Base-by-base conservation (phyloP, 2,329 filamentous ascomycete species). In the Remersonia thermophila region DNA sequence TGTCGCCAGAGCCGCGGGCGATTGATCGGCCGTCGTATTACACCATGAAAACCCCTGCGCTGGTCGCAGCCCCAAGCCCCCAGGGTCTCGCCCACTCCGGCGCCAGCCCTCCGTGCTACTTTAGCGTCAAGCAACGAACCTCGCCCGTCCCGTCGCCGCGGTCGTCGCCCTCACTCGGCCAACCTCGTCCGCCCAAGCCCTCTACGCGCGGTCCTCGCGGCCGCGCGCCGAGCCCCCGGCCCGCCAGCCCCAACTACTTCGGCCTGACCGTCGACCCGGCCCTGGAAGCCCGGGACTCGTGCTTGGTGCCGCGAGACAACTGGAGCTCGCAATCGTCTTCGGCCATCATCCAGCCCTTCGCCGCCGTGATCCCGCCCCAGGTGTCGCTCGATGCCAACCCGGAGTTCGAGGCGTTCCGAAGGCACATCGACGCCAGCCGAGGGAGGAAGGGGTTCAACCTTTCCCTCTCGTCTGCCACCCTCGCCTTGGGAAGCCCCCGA, bases 191-290 rank as follows among this genome's bases (percentile, higher is more conserved):
- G 2, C 70, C 71, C 5, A 67, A 62, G 41, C 53, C 67, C 5
- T 69, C 70, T 2, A 65, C 67, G 2, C 41, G 46, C 28, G 32
- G 39, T 4, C 27, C 38, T 17, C 51, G 56, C 28, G 38, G 49
- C 23, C 32, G 51, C 4, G 38, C 51, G 2, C 47, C 51, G 15
- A 62, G 66, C 28, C 52, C 51, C 12, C 63, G 67, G 43, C 60
- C 69, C 1, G 62, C 76, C 8, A 89, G 83, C 54, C 83, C 85
- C 10, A 93, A 87, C 55, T 94, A 94, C 58, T 94, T 94, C 55
- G 83, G 82, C 38, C 73, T 93, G 41, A 65, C 77, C 20, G 62
- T 83, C 43, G 77, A 85, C 40, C 48, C 73, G 14, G 58, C 62
- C 31, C 65, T 60, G 37, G 76, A 83, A 42, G 65, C 71, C 16